Percentiles rank a stretch among this genome's conserved stretches.
Evolutionary conservation across 2,329 filamentous ascomycete species (phyloP).

Genomic region (Fusarium sp.): DNA sequence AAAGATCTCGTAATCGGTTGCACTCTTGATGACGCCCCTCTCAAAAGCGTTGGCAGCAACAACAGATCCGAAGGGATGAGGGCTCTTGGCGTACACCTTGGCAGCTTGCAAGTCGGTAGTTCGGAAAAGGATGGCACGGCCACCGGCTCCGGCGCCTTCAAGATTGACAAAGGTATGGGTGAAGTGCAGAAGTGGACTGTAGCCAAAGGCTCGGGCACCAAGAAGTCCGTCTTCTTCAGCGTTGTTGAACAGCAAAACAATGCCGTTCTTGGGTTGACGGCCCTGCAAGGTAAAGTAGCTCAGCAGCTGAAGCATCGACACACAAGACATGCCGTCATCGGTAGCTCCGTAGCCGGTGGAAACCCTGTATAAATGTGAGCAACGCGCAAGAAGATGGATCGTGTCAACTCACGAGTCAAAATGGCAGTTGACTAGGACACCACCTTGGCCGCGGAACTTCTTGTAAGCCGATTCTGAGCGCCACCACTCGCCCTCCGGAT

Average conservation of each 20-base stretch:
- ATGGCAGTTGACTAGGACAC: slow-evolving; percentile 93
- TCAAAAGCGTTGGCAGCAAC: slow-evolving; percentile 88
- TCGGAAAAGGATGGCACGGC: slow-evolving; percentile 87
- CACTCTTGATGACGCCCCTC: slow-evolving; percentile 80
- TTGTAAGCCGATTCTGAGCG: slow-evolving; percentile 55
- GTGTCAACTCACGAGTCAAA: slow-evolving; percentile 75
- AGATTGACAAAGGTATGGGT: slow-evolving; percentile 93
- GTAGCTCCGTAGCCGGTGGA: slow-evolving; percentile 93
- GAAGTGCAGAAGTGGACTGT: slow-evolving; percentile 83
- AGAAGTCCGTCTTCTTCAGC: slow-evolving; percentile 94
- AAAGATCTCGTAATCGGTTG: slow-evolving; percentile 92
- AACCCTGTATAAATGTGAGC: slow-evolving; percentile 67
- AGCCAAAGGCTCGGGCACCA: slow-evolving; percentile 85
- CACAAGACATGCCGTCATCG: slow-evolving; percentile 90
- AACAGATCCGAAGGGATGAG: slow-evolving; percentile 86
- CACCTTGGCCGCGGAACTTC: slow-evolving; percentile 71
- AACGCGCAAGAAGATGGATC: background rate
- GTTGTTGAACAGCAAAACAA: slow-evolving; percentile 92
- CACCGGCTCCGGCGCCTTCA: slow-evolving; percentile 93
- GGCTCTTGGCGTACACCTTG: slow-evolving; percentile 76
- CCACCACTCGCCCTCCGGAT: slow-evolving; percentile 82
- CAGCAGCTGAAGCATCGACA: slow-evolving; percentile 87
- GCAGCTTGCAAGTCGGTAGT: slow-evolving; percentile 90
- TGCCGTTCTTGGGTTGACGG: slow-evolving; percentile 80
- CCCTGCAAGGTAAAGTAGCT: slow-evolving; percentile 83